Conservation (phyloP, 371 early-diverging fungal genomes). For the Mortierella sp. region DNA sequence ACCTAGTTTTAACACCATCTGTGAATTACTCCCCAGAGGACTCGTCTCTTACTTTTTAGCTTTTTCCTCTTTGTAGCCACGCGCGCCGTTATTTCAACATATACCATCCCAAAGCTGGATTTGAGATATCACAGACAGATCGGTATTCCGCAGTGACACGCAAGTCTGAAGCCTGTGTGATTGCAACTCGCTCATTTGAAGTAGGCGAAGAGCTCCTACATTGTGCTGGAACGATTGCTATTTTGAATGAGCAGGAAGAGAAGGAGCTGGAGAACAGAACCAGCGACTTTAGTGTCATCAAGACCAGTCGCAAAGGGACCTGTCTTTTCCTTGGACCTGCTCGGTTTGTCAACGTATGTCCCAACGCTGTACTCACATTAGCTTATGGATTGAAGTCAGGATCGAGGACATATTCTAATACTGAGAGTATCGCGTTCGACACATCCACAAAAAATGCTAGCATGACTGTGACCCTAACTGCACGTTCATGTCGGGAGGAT, state of each 20-base stretch:
- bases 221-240: slow-evolving; percentile 85
- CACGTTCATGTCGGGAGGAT: slow-evolving; percentile 45
- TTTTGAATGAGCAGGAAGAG: slow-evolving; percentile 77
- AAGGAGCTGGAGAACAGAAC: slow-evolving; percentile 68
- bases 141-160: slow-evolving; percentile 76
- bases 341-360: slow-evolving; percentile 91
- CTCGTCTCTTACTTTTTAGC: neutral
- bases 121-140: slow-evolving; percentile 77
- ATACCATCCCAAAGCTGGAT: slow-evolving; percentile 89
- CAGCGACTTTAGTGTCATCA: slow-evolving; percentile 92
- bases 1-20: too few relatives aligned
- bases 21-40: neutral
- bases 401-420: too few relatives aligned
- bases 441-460: too few relatives aligned
- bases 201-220: slow-evolving; percentile 79
- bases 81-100: slow-evolving; percentile 73
- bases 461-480: slow-evolving; percentile 95
- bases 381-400: too few relatives aligned
- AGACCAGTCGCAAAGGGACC: slow-evolving; percentile 75
- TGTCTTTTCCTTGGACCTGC: slow-evolving; percentile 95
- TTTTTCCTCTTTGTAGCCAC: slow-evolving; percentile 56
- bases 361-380: too few relatives aligned
- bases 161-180: slow-evolving; percentile 85
- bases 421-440: too few relatives aligned
- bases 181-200: slow-evolving; percentile 81